Evolutionary conservation across 352 stramenopile species (phyloP).

Genomic region (Pythium vanterpoolii): DNA sequence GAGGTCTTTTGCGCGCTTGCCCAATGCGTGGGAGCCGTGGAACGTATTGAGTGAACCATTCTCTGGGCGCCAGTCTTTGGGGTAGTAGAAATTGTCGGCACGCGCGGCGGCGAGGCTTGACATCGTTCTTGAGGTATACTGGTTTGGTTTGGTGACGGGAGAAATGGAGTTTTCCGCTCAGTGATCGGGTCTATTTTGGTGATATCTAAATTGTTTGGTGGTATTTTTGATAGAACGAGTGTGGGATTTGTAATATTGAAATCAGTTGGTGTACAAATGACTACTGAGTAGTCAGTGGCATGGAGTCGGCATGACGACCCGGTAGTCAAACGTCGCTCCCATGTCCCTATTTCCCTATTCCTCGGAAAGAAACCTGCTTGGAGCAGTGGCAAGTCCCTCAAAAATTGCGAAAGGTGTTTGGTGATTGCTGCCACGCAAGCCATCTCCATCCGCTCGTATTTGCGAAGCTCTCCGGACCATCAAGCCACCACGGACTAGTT

Average conservation of each 20-base stretch:
- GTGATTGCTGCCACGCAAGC: background rate
- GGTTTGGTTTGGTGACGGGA: too few species aligned
- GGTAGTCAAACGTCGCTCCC: constrained; percentile 2
- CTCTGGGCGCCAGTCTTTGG: constrained; percentile 88
- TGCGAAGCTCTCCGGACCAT: background rate
- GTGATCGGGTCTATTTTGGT: background rate
- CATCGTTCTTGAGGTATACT: too few species aligned
- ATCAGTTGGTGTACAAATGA: background rate
- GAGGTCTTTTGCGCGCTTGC: constrained; percentile 86
- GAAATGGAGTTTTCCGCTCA: too few species aligned
- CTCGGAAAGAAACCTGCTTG: constrained; percentile 25
- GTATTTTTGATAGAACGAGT: background rate
- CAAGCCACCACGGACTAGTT: background rate
- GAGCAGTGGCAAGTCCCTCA: background rate
- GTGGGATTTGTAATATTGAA: background rate
- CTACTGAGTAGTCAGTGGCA: constrained; percentile 12
- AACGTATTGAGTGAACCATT: constrained; percentile 86
- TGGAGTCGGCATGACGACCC: constrained; percentile 3
- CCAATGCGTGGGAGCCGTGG: constrained; percentile 67
- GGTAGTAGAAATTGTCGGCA: constrained; percentile 98
- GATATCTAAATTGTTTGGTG: background rate
- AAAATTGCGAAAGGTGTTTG: constrained; percentile 9
- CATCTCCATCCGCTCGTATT: background rate
- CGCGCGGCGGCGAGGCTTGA: constrained; percentile 95
- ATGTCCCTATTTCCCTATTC: background rate